Evolutionary conservation across 1,284 basidiomycete species (phyloP), one percentile per base, ranked within the genome.

Genomic region (Naganishia cerealis): DNA sequence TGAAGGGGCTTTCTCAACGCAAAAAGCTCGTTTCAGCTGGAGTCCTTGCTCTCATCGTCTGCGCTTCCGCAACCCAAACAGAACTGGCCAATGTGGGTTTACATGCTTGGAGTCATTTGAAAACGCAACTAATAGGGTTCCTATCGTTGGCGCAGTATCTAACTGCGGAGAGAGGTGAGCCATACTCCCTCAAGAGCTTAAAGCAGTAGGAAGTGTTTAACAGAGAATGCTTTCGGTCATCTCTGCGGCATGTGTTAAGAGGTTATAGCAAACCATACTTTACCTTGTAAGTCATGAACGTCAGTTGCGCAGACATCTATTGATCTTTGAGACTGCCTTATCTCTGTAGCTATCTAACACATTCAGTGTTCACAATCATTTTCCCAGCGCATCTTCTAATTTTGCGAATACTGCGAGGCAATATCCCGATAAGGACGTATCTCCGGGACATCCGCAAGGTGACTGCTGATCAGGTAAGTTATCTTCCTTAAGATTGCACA

Each of bases 361-460:
- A 81, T 68, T 74, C 75, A n/a, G 76, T 77, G 4, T 80, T 81
- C 69, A 42, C 73, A 38, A 50, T 74, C 75, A 57, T 78, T 79
- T 40, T 81, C 82, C 40, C 77, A 73, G 53, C 80, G 77, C 57
- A 75, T 86, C 87, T 8, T 79, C 80, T 26, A 80, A 77, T 75
- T 74, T 84, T 73, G 13, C 50, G 62, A 16, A 38, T 68, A 5
- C 24, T 52, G 24, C n/a, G 70, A 63, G 63, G 55, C 16, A 50
- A 66, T 29, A 21, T 57, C 39, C 48, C 70, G 9, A 58, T 67
- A 54, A 36, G 72, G 84, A 86, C 76, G 88, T 73, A 74, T 85
- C 80, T 81, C 79, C 54, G 86, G 74, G 1, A 43, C 18, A 57
- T 69, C 21, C 29, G 67, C 29, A 48, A 21, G 10, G 63, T 69